Base-by-base conservation (phyloP, 345 rosid genomes). In the Lumnitzera racemosa region DNA sequence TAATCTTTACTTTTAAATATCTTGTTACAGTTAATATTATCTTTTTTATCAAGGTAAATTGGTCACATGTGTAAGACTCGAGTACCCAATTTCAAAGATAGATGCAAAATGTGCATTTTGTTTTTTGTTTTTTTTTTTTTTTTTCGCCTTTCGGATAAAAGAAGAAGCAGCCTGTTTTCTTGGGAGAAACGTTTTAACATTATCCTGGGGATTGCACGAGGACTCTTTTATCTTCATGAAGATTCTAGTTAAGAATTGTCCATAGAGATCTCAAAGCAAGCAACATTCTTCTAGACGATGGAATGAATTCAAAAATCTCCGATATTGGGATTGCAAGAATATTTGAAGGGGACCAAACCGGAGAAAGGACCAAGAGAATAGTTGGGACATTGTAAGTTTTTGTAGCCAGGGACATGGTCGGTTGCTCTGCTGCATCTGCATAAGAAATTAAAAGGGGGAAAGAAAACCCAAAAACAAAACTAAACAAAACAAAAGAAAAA, bases 171-270 rank as follows among this genome's bases (percentile, higher is more conserved):
- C 14, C 46, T 51, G 7, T 5, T 79, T 49, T 11, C 72, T 16
- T 79, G 83, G 83, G 51, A 27, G 52, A 64, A 27, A 16, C 62
- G 74, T 14, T 73, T 70, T 4, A 60, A 76, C 7, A 73, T 73
- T 15, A 76, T 79, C 6, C 25, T 58, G 13, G 81, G 78, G 23
- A 68, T 79, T 47, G 79, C 77, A 1, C 59, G 56, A 29, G 59
- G 62, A 25, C 54, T 72, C 2, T 4, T 67, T 16, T 67, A 72
- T 55, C 56, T 72, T 11, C 69, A 67, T 56, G 47, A 67, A 51
- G 68, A 72, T 59, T 72, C 66, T 0, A 58, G 1, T 23, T 67
- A 57, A 58, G 47, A 55, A 55, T 64, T 47, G 53, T 68, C 11
- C 67, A 67, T 43, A 15, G 68, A 29, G 76, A 72, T 53, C 6